Base-by-base conservation (phyloP, 1,139 yeast species). In the Magnusiomyces paraingens region DNA sequence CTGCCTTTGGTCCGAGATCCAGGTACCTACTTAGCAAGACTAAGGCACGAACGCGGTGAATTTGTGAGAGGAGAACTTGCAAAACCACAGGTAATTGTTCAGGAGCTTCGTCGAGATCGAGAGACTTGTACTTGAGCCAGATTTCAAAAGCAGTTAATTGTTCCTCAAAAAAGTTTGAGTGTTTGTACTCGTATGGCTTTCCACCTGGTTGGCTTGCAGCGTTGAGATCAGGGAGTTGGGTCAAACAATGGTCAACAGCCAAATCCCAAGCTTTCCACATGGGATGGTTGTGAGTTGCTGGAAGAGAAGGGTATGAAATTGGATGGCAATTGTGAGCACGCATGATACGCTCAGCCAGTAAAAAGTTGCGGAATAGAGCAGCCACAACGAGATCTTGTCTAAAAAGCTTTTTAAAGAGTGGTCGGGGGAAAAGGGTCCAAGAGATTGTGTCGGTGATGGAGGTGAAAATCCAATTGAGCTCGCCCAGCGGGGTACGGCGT, bases 221-320 rank as follows among this genome's bases (percentile, higher is more conserved):
- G 49, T 64, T 66, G 10, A 71, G 62, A 26, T 65, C 62, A 2
- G 75, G 73, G 21, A 74, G 59, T 57, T 74, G 78, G 8, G 89
- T 81, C 53, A 94, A 74, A 1, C 95, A 95, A 65, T 93, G 97
- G 68, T 93, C 98, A 50, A 93, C 86, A 0, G 99, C 98, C 64
- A 93, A 74, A 66, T 94, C 99, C 99, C 99, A 93, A 0, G 97
- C 85, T 59, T 90, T 95, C 99, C 99, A 93, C 89, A 93, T 86
- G 12, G 95, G 83, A 66, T 94, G 98, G 59, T 80, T 79, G 52
- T 88, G 81, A 11, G 82, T 74, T 55, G 89, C 91, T 0, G 99
- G 99, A 44, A 93, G 74, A 12, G 88, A 90, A 0, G 99, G 99
- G 60, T 89, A 95, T 39, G 96, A 88, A 3, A 91, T 82, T 1